Conservation (phyloP, 164 flowering plant species). For the Euptelea pleiosperma region DNA sequence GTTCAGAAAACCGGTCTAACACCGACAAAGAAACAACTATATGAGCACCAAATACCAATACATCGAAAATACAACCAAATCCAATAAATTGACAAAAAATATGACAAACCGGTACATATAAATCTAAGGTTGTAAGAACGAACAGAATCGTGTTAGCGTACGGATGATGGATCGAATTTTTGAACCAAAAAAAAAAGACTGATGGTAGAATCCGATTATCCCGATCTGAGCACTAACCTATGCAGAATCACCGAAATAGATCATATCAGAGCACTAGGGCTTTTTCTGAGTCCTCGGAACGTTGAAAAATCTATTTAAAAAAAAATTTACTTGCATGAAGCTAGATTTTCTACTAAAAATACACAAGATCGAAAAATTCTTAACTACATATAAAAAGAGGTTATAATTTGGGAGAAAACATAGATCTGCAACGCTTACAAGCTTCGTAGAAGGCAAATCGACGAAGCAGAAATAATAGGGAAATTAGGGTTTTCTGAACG, state of each 20-base stretch:
- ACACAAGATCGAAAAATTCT: not conserved
- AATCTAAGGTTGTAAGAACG: no score
- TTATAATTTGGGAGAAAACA: no score
- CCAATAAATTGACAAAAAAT: not conserved
- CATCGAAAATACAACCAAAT: not conserved
- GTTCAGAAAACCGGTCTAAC: not conserved
- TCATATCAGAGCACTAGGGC: not conserved
- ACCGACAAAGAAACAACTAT: slow-evolving; percentile 3
- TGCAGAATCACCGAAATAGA: no score
- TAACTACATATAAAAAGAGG: not conserved
- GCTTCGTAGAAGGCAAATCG: not conserved
- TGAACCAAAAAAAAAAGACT: no score
- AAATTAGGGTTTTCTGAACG: slow-evolving; percentile 1
- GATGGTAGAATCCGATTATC: no score
- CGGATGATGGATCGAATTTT: no score
- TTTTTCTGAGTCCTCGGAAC: no score
- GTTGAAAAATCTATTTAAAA: no score
- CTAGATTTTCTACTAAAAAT: not conserved
- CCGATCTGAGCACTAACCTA: no score
- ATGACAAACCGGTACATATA: no score
- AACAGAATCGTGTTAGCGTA: no score
- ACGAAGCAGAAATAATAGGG: not conserved
- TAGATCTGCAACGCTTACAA: no score
- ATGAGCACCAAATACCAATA: not conserved
- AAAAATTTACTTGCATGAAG: not conserved